A percentile compares a stretch with the other conserved stretches of the same genome.
phyloP scores from a whole-genome alignment of 2,329 filamentous ascomycete genomes.

The Kalaharituber pfeilii region DNA sequence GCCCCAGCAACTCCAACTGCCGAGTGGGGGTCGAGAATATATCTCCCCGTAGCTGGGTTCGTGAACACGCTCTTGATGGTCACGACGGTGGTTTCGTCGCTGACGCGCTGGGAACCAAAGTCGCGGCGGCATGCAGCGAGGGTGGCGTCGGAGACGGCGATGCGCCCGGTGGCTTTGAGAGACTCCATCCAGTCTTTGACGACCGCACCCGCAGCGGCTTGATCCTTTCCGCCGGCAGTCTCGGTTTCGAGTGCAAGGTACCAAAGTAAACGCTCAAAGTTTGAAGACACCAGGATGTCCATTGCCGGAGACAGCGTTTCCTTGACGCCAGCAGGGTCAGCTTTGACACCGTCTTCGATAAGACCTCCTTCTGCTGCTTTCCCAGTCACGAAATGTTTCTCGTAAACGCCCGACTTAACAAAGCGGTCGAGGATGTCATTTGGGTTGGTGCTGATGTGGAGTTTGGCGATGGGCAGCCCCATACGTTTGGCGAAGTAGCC shows the following conservation, averaged over 20 bases:
- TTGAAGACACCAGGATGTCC: constrained; percentile 92
- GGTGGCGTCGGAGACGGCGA: constrained; percentile 59
- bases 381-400: constrained; percentile 52
- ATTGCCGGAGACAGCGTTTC: constrained; percentile 90
- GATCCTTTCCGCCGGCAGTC: constrained; percentile 42
- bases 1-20: constrained; percentile 72
- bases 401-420: constrained; percentile 77
- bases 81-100: constrained; percentile 46
- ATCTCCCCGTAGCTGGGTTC: constrained; percentile 30
- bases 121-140: constrained; percentile 51
- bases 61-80: constrained; percentile 44
- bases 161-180: constrained; percentile 66
- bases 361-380: constrained; percentile 39
- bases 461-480: constrained; percentile 73
- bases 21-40: constrained; percentile 84
- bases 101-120: constrained; percentile 66
- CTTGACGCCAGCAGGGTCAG: constrained; percentile 56
- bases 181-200: constrained; percentile 62
- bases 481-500: constrained; percentile 85
- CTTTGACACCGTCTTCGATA: constrained; percentile 40
- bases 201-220: constrained; percentile 54
- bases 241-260: constrained; percentile 59
- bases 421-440: constrained; percentile 95
- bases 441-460: constrained; percentile 87
- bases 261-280: constrained; percentile 93